Conservation (phyloP, 352 stramenopile species). For the Phytophthora capsici region DNA sequence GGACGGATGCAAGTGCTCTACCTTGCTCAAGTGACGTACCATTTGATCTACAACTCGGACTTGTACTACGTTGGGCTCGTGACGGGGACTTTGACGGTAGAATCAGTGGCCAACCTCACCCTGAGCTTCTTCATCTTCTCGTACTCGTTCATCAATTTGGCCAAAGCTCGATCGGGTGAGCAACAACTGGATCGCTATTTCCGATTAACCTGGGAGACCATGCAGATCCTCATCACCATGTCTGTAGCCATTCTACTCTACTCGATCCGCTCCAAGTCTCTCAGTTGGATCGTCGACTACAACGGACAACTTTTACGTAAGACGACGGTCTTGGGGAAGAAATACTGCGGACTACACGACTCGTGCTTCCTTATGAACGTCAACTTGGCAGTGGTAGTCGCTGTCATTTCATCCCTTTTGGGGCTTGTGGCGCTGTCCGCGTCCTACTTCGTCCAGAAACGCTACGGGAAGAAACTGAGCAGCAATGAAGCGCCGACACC, state of each 20-base stretch:
- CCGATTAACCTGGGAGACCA: constrained; percentile 37
- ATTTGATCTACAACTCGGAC: constrained; percentile 25
- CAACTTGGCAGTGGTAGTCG: constrained; percentile 21
- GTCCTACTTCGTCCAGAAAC: constrained; percentile 28
- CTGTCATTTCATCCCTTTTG: constrained; percentile 8
- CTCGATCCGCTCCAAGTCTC: constrained; percentile 17
- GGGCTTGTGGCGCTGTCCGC: constrained; percentile 9
- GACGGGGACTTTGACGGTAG: constrained; percentile 28
- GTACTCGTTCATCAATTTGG: constrained; percentile 34
- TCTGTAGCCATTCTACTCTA: constrained; percentile 13
- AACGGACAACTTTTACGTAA: constrained; percentile 31
- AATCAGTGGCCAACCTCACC: constrained; percentile 28
- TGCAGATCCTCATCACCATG: constrained; percentile 23
- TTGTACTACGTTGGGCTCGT: constrained; percentile 32
- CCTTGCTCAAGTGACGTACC: constrained; percentile 24
- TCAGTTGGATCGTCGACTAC: constrained; percentile 32
- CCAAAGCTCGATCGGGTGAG: constrained; percentile 31
- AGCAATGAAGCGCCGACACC: not conserved
- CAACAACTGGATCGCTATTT: constrained; percentile 44
- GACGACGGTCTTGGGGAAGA: constrained; percentile 19
- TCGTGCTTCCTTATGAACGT: constrained; percentile 39
- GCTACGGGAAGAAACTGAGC: constrained; percentile 16
- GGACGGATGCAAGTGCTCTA: constrained; percentile 33
- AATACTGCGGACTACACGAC: constrained; percentile 35
- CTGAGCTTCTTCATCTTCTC: constrained; percentile 36